A percentile compares a stretch with the other conserved stretches of the same genome.
Conservation (phyloP, 768 basidiomycete genomes). For the Boletus pseudo-olivaceus region DNA sequence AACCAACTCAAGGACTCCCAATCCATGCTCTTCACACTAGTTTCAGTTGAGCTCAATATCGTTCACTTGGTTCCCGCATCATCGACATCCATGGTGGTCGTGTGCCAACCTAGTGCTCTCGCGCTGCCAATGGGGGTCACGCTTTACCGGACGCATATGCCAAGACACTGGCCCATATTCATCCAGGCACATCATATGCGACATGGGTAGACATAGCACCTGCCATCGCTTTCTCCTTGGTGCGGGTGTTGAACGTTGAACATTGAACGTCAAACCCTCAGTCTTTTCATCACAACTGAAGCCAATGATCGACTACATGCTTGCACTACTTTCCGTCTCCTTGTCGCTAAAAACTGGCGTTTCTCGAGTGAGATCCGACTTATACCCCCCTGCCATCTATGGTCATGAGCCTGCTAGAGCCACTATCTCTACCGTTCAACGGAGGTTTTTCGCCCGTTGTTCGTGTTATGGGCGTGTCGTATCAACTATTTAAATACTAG, state of each 20-base stretch:
- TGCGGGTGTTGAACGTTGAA: too few species aligned
- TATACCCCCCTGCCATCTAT: background rate
- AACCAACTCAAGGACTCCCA: constrained; percentile 16
- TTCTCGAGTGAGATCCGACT: background rate
- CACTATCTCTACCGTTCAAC: background rate
- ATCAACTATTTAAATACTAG: background rate
- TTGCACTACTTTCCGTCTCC: background rate
- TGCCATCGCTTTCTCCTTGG: too few species aligned
- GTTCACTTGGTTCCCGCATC: too few species aligned
- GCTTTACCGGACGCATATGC: background rate
- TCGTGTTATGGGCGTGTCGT: background rate
- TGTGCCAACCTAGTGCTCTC: too few species aligned
- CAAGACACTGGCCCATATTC: background rate
- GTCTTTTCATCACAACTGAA: background rate
- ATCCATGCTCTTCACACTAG: background rate
- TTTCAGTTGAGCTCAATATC: too few species aligned
- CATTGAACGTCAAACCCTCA: background rate
- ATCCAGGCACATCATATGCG: background rate
- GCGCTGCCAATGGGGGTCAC: too few species aligned
- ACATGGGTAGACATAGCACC: background rate
- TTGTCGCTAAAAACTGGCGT: background rate
- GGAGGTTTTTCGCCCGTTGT: background rate
- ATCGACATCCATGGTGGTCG: too few species aligned
- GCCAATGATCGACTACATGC: too few species aligned
- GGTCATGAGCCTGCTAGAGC: background rate